These are phyloP conservation scores for Vigna angularis DNA, from an alignment of 306 rosid species.

Conservation along the genomic window DNA sequence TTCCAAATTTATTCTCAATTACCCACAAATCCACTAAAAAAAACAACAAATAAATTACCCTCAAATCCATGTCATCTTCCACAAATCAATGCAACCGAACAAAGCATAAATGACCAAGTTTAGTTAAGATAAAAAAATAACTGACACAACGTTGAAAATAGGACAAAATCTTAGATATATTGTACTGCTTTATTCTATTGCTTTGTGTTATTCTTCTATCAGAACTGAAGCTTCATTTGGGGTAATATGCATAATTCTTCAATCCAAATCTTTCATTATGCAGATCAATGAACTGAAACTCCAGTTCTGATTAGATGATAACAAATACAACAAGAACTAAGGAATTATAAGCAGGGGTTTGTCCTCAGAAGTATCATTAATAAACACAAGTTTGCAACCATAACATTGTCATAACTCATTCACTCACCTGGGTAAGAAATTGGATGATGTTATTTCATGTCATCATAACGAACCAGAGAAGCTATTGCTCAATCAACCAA, in stretches of 20 bases:
- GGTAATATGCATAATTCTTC: neutral
- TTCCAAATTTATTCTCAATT: no score
- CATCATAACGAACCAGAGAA: slow-evolving; percentile 51
- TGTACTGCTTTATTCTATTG: neutral
- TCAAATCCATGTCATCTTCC: no score
- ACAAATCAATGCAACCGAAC: no score
- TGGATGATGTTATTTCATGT: slow-evolving; percentile 51
- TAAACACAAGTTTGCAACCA: neutral
- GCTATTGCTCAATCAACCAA: slow-evolving; percentile 60
- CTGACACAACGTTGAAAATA: neutral
- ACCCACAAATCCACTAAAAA: no score
- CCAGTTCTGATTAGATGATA: neutral
- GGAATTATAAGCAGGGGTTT: no score
- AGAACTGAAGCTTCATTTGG: neutral
- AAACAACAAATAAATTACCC: no score
- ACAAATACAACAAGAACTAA: neutral
- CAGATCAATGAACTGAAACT: neutral
- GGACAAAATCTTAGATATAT: neutral
- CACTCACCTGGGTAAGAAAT: slow-evolving; percentile 69
- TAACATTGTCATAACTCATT: neutral
- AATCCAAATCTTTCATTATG: neutral
- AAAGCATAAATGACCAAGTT: neutral
- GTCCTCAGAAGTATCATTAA: neutral
- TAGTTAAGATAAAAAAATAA: neutral
- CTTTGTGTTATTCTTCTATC: neutral